Conservation (phyloP, 768 basidiomycete species). For the Lyophyllum atratum region DNA sequence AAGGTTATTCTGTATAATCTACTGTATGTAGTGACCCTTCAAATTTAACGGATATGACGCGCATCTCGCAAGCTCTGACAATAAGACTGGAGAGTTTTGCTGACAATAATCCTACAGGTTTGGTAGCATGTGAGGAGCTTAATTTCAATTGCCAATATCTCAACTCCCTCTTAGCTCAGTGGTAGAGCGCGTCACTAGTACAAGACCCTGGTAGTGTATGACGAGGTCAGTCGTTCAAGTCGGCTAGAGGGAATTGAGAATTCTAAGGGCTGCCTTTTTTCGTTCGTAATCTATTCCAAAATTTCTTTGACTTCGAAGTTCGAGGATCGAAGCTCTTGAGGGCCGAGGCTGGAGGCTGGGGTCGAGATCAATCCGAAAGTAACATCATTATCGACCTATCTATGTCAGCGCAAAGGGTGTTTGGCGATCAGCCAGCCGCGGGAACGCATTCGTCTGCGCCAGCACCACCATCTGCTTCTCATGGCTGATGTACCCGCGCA, state of each 20-base stretch:
- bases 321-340: background rate
- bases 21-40: too few species aligned
- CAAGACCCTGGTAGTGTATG: background rate
- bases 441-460: slow-evolving; percentile 79
- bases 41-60: too few species aligned
- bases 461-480: slow-evolving; percentile 94
- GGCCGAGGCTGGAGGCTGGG: background rate
- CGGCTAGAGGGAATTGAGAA: background rate
- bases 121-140: background rate
- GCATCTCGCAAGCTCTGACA: too few species aligned
- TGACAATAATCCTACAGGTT: too few species aligned
- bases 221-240: background rate
- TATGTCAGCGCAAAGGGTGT: slow-evolving; percentile 49
- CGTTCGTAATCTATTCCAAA: background rate
- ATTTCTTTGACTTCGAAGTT: too few species aligned
- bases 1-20: too few species aligned
- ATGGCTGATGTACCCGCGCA: slow-evolving; percentile 96
- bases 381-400: background rate
- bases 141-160: background rate
- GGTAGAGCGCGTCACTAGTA: slow-evolving; percentile 39
- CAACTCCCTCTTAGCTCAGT: slow-evolving; percentile 33
- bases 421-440: slow-evolving; percentile 64
- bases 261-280: background rate
- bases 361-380: background rate
- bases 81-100: too few species aligned